These are phyloP conservation scores for Globisporangium recalcitrans DNA, from an alignment of 352 stramenopile species.

Conservation along the genomic window DNA sequence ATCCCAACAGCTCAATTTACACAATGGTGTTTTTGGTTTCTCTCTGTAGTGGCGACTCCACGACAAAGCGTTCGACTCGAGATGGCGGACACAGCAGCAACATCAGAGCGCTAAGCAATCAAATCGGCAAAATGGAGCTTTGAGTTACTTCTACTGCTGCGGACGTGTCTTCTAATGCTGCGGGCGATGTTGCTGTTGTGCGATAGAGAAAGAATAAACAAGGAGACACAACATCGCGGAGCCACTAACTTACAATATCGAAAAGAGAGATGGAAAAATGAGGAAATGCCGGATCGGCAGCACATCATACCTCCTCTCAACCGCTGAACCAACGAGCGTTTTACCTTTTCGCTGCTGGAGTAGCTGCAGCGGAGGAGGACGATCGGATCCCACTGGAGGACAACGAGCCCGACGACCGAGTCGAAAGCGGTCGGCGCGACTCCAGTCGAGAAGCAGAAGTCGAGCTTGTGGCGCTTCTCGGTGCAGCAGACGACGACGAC, in stretches of 20 bases:
- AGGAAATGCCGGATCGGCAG: not conserved
- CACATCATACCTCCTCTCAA: no score
- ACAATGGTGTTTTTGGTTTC: not conserved
- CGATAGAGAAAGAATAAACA: constrained; percentile 2
- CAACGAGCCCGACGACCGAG: constrained; percentile 4
- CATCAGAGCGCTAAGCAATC: not conserved
- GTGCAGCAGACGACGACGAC: constrained; percentile 11
- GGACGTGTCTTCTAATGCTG: not conserved
- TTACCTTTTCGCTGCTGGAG: not conserved
- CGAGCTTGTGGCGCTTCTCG: constrained; percentile 18
- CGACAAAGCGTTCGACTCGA: constrained; percentile 16
- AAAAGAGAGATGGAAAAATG: not conserved
- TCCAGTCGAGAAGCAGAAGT: constrained; percentile 1
- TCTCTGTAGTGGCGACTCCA: constrained; percentile 8
- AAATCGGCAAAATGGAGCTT: not conserved
- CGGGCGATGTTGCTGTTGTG: not conserved
- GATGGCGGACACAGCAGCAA: not conserved
- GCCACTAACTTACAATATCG: not conserved
- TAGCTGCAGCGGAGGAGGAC: not conserved
- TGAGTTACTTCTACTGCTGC: constrained; percentile 1
- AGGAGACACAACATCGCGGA: not conserved
- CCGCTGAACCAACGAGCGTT: not conserved
- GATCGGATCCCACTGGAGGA: constrained; percentile 1
- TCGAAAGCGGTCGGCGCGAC: constrained; percentile 10
- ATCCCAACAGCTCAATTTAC: no score